A percentile compares a stretch with the other conserved stretches of the same genome.
Conservation (phyloP, 352 stramenopile species). For the Plasmopara viticola region DNA sequence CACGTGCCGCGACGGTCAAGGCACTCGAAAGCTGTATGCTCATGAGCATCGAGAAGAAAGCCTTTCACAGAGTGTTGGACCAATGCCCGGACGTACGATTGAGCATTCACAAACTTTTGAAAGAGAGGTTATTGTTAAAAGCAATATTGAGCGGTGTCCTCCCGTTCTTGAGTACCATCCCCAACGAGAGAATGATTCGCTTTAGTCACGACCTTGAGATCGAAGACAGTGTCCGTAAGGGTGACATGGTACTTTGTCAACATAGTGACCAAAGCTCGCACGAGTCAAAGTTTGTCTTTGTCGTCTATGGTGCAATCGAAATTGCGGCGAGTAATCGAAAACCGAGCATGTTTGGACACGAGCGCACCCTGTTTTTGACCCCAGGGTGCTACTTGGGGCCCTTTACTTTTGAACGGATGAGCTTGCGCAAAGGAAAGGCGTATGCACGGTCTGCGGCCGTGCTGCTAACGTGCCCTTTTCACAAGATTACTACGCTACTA, state of each 20-base stretch:
- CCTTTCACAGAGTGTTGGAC: conserved; percentile 59
- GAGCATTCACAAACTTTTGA: conserved; percentile 51
- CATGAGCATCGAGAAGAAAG: conserved; percentile 72
- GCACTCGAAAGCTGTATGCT: conserved; percentile 68
- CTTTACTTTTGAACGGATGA: conserved; percentile 69
- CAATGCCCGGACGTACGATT: conserved; percentile 45
- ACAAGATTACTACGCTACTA: conserved; percentile 42
- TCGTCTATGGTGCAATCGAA: conserved; percentile 69
- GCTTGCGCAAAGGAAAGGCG: conserved; percentile 37
- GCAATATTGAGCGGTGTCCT: conserved; percentile 67
- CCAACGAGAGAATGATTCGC: conserved; percentile 40
- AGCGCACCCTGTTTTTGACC: conserved; percentile 53
- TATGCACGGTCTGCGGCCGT: conserved; percentile 47
- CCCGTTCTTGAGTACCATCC: conserved; percentile 57
- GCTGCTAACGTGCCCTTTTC: conserved; percentile 46
- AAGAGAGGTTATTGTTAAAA: conserved; percentile 65
- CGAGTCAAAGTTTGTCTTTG: conserved; percentile 42
- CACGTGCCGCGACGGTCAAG: conserved; percentile 59
- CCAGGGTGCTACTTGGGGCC: conserved; percentile 64
- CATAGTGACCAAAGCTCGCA: conserved; percentile 31
- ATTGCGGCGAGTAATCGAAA: conserved; percentile 38
- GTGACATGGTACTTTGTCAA: conserved; percentile 39
- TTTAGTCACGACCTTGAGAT: conserved; percentile 60
- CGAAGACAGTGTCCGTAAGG: conserved; percentile 55
- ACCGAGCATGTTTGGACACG: conserved; percentile 13